phyloP scores from a whole-genome alignment of 257 asterid genomes.

The Primulina huaijiensis region DNA sequence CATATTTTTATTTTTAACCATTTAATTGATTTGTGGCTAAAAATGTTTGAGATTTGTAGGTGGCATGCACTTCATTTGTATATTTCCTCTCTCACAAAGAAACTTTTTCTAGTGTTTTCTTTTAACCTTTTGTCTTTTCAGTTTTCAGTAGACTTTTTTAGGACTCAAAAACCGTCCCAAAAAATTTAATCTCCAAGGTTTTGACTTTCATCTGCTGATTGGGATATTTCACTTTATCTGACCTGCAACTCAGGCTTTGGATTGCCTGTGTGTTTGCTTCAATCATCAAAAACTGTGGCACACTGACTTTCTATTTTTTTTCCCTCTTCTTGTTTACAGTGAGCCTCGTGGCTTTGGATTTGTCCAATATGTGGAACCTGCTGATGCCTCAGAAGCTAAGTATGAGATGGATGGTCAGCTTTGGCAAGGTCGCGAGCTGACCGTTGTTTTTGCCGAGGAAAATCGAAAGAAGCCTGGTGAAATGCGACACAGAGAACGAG shows the following conservation, averaged over 20 bases:
- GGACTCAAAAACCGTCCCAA: not conserved
- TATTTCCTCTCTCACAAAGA: not conserved
- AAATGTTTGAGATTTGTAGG: conserved; percentile 21
- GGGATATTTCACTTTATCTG: not conserved
- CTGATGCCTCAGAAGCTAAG: conserved; percentile 89
- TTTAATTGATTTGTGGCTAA: conserved; percentile 19
- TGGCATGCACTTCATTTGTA: not conserved
- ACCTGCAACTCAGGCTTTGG: not conserved
- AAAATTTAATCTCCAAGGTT: not conserved
- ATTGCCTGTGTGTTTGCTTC: not conserved
- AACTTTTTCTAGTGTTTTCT: not conserved
- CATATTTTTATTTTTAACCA: conserved; percentile 31
- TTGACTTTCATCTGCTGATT: not conserved
- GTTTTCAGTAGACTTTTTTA: not conserved
- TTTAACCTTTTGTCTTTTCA: not conserved
- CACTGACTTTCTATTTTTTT: conserved; percentile 4
- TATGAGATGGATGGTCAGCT: conserved; percentile 88
- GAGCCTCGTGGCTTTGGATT: conserved; percentile 94
- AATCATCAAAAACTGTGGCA: not conserved
- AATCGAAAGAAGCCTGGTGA: conserved; percentile 84
- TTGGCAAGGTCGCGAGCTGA: conserved; percentile 78
- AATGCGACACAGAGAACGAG: conserved; percentile 77
- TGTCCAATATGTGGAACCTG: conserved; percentile 88
- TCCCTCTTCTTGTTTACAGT: conserved; percentile 37
- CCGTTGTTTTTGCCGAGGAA: conserved; percentile 95